phyloP scores from a whole-genome alignment of 1,284 basidiomycete genomes.

The Papiliotrema flavescens region DNA sequence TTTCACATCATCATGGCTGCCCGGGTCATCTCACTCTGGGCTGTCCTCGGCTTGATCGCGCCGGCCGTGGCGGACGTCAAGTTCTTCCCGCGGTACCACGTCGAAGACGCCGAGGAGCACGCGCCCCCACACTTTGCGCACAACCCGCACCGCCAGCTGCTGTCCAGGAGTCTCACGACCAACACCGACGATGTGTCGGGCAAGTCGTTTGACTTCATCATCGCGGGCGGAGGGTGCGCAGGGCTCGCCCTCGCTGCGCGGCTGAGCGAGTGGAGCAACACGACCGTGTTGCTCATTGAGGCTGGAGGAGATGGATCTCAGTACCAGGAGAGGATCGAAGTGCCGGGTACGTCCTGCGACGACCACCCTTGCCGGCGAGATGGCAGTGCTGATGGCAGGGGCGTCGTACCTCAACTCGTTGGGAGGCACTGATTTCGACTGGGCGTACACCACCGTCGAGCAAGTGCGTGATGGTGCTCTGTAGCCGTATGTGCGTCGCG shows the following conservation, averaged over 20 bases:
- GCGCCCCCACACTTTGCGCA: conserved; percentile 20
- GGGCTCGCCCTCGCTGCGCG: conserved; percentile 68
- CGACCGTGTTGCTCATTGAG: conserved; percentile 69
- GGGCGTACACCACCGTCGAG: conserved; percentile 58
- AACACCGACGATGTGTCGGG: conserved; percentile 26
- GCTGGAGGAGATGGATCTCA: conserved; percentile 62
- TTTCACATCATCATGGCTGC: too few species aligned
- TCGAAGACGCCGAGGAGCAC: not conserved
- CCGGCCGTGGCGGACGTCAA: not conserved
- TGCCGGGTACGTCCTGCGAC: conserved; percentile 44
- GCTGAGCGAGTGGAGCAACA: conserved; percentile 64
- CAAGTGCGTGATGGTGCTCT: conserved; percentile 45
- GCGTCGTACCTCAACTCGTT: conserved; percentile 44
- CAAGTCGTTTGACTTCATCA: conserved; percentile 45
- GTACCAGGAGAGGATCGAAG: conserved; percentile 50
- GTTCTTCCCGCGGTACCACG: not conserved
- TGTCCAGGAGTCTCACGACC: conserved; percentile 31
- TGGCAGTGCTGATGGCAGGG: conserved; percentile 14
- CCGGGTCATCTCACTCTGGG: too few species aligned
- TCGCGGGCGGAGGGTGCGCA: conserved; percentile 61
- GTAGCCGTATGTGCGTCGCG: not conserved
- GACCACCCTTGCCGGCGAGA: not conserved
- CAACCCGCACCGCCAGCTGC: conserved; percentile 28
- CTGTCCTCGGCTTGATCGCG: too few species aligned
- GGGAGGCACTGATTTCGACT: conserved; percentile 58